Conservation (phyloP, 768 basidiomycete species). For the Leucocoprinus leucothites region DNA sequence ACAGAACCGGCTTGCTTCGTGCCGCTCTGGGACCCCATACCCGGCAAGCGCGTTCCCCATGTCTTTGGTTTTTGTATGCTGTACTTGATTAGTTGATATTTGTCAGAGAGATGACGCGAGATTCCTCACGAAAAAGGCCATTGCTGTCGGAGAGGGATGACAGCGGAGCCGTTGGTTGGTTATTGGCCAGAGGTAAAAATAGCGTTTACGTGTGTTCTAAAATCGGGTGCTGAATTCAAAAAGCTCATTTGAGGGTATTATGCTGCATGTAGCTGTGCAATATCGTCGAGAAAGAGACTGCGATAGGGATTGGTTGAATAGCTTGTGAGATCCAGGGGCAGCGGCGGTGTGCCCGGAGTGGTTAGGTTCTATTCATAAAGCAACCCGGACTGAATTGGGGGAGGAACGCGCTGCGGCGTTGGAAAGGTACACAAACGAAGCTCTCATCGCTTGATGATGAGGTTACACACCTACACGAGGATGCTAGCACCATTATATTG, state of each 20-base stretch:
- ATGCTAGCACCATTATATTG: too few species aligned
- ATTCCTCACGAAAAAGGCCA: neutral
- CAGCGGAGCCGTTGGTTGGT: constrained; percentile 4
- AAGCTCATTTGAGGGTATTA: neutral
- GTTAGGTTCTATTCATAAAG: neutral
- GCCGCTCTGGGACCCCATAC: too few species aligned
- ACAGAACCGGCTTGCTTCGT: too few species aligned
- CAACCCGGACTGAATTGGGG: neutral
- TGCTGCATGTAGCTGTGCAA: too few species aligned
- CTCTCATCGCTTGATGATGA: neutral
- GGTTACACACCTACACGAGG: too few species aligned
- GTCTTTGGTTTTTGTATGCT: too few species aligned
- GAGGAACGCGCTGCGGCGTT: neutral
- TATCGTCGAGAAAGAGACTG: too few species aligned
- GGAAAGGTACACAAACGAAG: neutral
- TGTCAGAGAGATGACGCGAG: constrained; percentile 9
- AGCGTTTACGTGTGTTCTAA: neutral
- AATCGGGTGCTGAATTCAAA: neutral
- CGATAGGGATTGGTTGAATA: too few species aligned
- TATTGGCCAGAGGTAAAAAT: constrained; percentile 1
- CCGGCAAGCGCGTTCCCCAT: too few species aligned
- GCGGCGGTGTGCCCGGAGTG: neutral
- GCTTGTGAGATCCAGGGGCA: too few species aligned
- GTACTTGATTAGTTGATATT: neutral
- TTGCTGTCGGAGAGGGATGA: constrained; percentile 4